These are phyloP conservation scores for Pseudohalonectria lignicola DNA, from an alignment of 2,329 filamentous ascomycete genomes.

Conservation along the genomic window DNA sequence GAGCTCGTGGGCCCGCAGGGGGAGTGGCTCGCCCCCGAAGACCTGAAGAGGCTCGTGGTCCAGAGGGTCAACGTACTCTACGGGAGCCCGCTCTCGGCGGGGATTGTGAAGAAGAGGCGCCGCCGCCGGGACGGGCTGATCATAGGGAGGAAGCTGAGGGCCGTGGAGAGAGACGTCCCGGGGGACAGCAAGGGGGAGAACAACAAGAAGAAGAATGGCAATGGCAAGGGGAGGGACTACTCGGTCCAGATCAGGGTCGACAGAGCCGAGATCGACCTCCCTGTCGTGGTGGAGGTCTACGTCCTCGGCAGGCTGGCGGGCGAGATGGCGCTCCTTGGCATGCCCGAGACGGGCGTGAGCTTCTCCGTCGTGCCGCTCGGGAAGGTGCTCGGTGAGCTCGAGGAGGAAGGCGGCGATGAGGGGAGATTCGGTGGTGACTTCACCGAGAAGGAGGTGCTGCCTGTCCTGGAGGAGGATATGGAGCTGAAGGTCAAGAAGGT, in stretches of 20 bases:
- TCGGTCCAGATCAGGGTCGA: conserved; percentile 24
- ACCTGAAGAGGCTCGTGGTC: conserved; percentile 50
- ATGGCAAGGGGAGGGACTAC: conserved; percentile 15
- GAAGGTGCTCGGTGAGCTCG: conserved; percentile 4
- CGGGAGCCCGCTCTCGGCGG: conserved; percentile 5
- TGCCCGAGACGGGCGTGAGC: conserved; percentile 21
- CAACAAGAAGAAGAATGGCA: neutral
- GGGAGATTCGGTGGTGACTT: neutral
- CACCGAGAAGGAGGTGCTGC: conserved; percentile 15
- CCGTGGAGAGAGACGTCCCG: neutral
- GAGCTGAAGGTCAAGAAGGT: conserved; percentile 13
- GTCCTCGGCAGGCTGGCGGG: conserved; percentile 17
- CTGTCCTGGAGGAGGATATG: conserved; percentile 17
- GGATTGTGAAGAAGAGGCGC: neutral
- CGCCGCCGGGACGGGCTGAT: too few species aligned
- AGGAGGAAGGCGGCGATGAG: neutral
- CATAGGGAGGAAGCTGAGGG: neutral
- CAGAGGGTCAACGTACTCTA: conserved; percentile 47
- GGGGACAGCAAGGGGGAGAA: neutral
- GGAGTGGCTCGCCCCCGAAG: conserved; percentile 35
- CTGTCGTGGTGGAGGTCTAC: conserved; percentile 23
- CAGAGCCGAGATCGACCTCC: conserved; percentile 22
- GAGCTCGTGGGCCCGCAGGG: conserved; percentile 14
- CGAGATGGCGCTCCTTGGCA: conserved; percentile 21
- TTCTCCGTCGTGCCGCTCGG: conserved; percentile 21